Conservation (phyloP, 2,329 filamentous ascomycete genomes). For the Cladophialophora exuberans region DNA sequence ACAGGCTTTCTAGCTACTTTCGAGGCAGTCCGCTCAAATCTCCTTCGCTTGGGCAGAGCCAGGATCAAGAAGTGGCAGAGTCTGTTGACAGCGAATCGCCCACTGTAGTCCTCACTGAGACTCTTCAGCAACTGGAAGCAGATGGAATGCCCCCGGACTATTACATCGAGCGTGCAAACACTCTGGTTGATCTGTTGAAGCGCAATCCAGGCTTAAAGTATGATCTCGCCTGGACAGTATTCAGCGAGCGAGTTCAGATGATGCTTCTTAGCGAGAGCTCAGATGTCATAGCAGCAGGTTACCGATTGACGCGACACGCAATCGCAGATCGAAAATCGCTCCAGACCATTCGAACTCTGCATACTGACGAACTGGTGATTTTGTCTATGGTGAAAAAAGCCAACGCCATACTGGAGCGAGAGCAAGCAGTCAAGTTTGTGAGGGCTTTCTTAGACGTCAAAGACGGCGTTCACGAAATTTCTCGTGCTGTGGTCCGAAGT, state of each 20-base stretch:
- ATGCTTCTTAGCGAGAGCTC: slow-evolving; percentile 95
- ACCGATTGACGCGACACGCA: slow-evolving; percentile 89
- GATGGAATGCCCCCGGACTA: slow-evolving; percentile 90
- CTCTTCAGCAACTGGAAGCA: slow-evolving; percentile 84
- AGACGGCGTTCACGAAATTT: slow-evolving; percentile 84
- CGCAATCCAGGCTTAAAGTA: slow-evolving; percentile 92
- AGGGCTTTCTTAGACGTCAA: slow-evolving; percentile 95
- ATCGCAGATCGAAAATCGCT: slow-evolving; percentile 90
- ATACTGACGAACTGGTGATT: slow-evolving; percentile 91
- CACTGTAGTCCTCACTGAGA: slow-evolving; percentile 86
- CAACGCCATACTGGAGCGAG: slow-evolving; percentile 94
- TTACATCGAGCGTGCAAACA: slow-evolving; percentile 91
- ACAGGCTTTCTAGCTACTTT: slow-evolving; percentile 61
- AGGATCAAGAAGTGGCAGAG: slow-evolving; percentile 64
- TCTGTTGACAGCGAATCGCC: slow-evolving; percentile 73
- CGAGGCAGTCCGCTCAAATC: slow-evolving; percentile 59
- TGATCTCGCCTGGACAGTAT: slow-evolving; percentile 93
- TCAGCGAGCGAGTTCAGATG: slow-evolving; percentile 88
- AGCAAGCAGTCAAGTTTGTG: slow-evolving; percentile 96
- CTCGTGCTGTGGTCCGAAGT: slow-evolving; percentile 81
- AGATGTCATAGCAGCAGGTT: slow-evolving; percentile 93
- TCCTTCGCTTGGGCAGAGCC: slow-evolving; percentile 47
- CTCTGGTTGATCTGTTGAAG: slow-evolving; percentile 94
- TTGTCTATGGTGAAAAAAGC: slow-evolving; percentile 92
- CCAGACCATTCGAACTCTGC: slow-evolving; percentile 81